Conservation (phyloP, 306 rosid genomes). For the Corylus avellana region DNA sequence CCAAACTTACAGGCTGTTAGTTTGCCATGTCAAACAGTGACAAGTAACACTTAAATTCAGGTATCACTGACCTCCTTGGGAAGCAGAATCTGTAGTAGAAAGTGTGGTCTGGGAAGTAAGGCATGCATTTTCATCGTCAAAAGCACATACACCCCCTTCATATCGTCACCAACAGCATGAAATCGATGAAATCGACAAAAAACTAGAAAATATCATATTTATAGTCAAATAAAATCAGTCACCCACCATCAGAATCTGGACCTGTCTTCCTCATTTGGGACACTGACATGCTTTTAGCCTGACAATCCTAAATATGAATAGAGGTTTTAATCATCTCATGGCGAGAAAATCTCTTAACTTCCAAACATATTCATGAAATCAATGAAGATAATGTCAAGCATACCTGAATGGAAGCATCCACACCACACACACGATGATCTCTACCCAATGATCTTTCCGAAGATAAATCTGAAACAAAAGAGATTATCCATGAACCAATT, state of each 20-base stretch:
- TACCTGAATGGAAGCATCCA: constrained; percentile 51
- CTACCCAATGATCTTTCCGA: constrained; percentile 47
- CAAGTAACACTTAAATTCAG: constrained; percentile 10
- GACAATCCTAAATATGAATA: constrained; percentile 48
- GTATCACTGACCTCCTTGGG: constrained; percentile 57
- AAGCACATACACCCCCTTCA: constrained; percentile 63
- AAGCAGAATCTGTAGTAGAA: constrained; percentile 42
- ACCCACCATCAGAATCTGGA: constrained; percentile 87
- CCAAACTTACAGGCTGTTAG: constrained; percentile 5
- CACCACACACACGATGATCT: constrained; percentile 19
- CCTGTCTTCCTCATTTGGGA: constrained; percentile 56
- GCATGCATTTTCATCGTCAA: constrained; percentile 58
- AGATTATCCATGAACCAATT: constrained; percentile 13
- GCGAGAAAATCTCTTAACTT: constrained; percentile 3
- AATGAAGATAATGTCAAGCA: background rate
- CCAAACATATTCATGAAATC: background rate
- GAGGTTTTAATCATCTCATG: constrained; percentile 10
- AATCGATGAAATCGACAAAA: constrained; percentile 39
- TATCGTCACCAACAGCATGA: constrained; percentile 41
- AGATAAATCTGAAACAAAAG: constrained; percentile 42
- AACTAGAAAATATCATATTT: constrained; percentile 13
- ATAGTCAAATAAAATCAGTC: constrained; percentile 30
- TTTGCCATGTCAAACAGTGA: constrained; percentile 4
- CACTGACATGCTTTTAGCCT: constrained; percentile 36
- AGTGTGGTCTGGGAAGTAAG: constrained; percentile 45